Base-by-base conservation (phyloP, 805 yeast genomes). In the Metschnikowia corniflorae region DNA sequence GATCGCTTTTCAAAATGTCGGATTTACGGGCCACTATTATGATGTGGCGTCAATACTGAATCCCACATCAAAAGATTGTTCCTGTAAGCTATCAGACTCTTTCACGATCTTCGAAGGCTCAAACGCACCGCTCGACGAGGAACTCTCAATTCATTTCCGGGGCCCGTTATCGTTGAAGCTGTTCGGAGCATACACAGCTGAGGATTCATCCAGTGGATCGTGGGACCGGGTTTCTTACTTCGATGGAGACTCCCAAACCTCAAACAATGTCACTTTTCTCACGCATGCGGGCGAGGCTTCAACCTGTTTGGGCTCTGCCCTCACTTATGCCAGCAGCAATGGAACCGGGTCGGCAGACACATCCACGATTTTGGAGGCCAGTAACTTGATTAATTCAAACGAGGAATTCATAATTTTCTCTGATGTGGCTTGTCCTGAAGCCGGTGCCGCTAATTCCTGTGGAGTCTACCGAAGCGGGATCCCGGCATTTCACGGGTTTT, bases 401-500 rank as follows among this genome's bases (percentile, higher is more conserved):
- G 66, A 73, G 15, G 89, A 82, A 58, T 78, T 63, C 53, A 61
- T 69, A 28, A 78, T 82, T 39, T 77, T 73, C 55, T 77, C 88
- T 16, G 73, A 71, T 55, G 55, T 73, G 24, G 50, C 74, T 9
- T 83, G 91, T 61, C 79, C 67, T 9, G 53, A 49, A 4, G 77
- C 83, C 0, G 79, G 79, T n/a, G 46, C 58, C 28, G 46, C 49
- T 29, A 74, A 76, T 23, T 80, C 76, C 46, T 83, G 91, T 66
- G 89, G 89, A 51, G 86, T 81, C 31, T 83, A 82, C 60, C 71
- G 91, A 62, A 55, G 57, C n/a, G 88, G 78, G 18, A 80, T 81
- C 41, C 84, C 86, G 15, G 88, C 89, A 2, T 81, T 60, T 53
- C 83, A 82, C 50, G 91, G 91, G 2, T 83, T 66, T 53, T 66